These are phyloP conservation scores for Musa schizocarpa DNA, from an alignment of 176 grass and related monocot genomes.

Conservation along the genomic window DNA sequence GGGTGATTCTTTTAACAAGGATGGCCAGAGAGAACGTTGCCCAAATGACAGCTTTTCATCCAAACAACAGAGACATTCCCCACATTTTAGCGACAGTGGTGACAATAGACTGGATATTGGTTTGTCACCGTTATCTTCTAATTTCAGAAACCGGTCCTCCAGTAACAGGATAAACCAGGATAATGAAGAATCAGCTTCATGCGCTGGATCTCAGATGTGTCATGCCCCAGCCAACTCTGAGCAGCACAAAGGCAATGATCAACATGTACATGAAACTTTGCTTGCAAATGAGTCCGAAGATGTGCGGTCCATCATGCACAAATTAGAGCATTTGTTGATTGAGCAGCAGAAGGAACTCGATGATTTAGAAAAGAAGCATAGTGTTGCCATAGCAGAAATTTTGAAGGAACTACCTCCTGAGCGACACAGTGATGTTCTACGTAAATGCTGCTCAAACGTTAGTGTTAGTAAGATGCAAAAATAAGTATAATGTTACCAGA, in stretches of 20 bases:
- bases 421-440: constrained; percentile 29
- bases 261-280: neutral
- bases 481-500: too few species aligned
- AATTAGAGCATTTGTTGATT: constrained; percentile 22
- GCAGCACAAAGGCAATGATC: neutral
- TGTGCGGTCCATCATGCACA: constrained; percentile 4
- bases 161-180: neutral
- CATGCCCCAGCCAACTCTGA: neutral
- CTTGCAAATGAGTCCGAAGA: constrained; percentile 4
- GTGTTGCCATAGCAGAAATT: constrained; percentile 24
- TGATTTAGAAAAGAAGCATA: constrained; percentile 30
- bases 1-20: neutral
- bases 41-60: neutral
- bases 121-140: neutral
- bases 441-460: constrained; percentile 36
- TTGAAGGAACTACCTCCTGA: constrained; percentile 29
- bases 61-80: neutral
- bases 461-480: neutral
- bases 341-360: constrained; percentile 37
- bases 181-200: neutral
- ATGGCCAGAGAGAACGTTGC: neutral
- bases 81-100: neutral
- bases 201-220: neutral
- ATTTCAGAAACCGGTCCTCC: neutral
- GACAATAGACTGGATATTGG: neutral